phyloP scores from a whole-genome alignment of 129 eudicot genomes.

The Pulicaria dysenterica region DNA sequence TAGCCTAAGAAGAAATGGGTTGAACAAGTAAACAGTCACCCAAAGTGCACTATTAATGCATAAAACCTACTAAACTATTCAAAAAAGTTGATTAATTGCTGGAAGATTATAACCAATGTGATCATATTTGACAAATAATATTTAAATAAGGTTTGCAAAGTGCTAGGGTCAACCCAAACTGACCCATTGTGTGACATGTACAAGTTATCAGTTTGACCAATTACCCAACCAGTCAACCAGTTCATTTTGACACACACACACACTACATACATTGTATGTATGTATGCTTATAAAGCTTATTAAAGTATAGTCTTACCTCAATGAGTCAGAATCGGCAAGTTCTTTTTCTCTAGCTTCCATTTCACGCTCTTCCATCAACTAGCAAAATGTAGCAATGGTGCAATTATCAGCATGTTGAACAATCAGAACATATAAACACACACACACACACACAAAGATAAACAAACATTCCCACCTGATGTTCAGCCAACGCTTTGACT shows the following conservation, averaged over 20 bases:
- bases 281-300: neutral
- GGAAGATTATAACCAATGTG: neutral
- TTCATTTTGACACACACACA: no score
- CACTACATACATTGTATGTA: no score
- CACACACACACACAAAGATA: neutral
- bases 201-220: neutral
- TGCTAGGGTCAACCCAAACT: constrained; percentile 10
- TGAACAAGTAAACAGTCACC: neutral
- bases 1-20: neutral
- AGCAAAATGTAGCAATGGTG: constrained; percentile 6
- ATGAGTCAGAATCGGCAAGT: constrained; percentile 58
- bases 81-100: neutral
- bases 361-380: constrained; percentile 91
- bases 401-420: neutral
- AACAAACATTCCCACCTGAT: constrained; percentile 57
- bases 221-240: neutral
- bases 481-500: constrained; percentile 88
- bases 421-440: neutral
- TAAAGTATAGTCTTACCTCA: constrained; percentile 45
- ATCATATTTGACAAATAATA: neutral
- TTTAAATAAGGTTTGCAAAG: neutral
- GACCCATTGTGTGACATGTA: neutral
- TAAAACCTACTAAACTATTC: neutral
- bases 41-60: neutral
- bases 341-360: constrained; percentile 75